phyloP scores from a whole-genome alignment of 2,329 filamentous ascomycete species.

The Zymoseptoria passerinii region DNA sequence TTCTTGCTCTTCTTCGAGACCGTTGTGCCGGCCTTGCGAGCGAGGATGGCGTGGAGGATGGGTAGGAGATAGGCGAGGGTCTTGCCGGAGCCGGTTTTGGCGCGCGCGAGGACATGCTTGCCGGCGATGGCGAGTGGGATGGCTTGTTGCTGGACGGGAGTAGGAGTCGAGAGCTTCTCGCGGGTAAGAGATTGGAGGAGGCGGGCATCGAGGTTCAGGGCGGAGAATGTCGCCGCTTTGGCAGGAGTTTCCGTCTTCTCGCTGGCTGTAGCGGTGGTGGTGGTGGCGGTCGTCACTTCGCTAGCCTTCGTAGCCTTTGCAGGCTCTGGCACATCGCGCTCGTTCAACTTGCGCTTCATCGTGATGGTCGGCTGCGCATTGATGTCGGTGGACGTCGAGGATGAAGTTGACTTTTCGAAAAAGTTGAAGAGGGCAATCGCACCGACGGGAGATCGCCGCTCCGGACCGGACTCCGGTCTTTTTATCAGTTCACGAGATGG shows the following conservation, averaged over 20 bases:
- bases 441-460: neutral
- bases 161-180: conserved; percentile 77
- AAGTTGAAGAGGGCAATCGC: neutral
- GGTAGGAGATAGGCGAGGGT: conserved; percentile 93
- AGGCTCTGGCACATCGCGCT: conserved; percentile 39
- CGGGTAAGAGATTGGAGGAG: conserved; percentile 78
- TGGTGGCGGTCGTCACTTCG: neutral
- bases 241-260: conserved; percentile 3
- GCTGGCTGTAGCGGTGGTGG: neutral
- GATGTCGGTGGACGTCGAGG: neutral
- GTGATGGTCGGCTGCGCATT: neutral
- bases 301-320: conserved; percentile 3
- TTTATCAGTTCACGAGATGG: too few species aligned
- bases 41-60: conserved; percentile 74
- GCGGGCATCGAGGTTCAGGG: conserved; percentile 73
- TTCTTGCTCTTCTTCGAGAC: conserved; percentile 23
- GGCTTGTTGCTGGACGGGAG: conserved; percentile 76
- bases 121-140: conserved; percentile 84
- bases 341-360: conserved; percentile 45
- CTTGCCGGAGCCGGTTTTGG: conserved; percentile 93
- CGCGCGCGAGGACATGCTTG: conserved; percentile 81
- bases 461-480: neutral
- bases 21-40: conserved; percentile 57
- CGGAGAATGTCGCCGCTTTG: conserved; percentile 53
- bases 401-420: neutral